Percentiles rank a stretch among this genome's conserved stretches.
Conservation (phyloP, 2,329 filamentous ascomycete genomes). For the Clonostachys rhizophaga region DNA sequence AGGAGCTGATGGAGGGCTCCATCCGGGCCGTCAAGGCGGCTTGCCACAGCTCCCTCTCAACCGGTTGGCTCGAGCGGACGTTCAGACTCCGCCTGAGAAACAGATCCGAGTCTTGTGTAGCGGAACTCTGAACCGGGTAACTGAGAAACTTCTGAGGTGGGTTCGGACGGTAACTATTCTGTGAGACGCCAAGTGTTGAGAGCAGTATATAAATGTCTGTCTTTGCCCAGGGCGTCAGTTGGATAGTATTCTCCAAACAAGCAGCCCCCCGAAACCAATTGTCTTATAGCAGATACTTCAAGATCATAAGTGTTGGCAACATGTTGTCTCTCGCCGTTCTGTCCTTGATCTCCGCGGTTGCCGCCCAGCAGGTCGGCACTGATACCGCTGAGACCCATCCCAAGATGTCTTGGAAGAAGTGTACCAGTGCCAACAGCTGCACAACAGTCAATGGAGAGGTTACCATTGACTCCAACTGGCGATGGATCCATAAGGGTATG, state of each 20-base stretch:
- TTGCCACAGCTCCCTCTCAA: too few relatives aligned
- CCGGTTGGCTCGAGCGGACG: too few relatives aligned
- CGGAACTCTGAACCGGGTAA: too few relatives aligned
- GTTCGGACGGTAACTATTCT: too few relatives aligned
- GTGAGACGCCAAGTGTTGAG: too few relatives aligned
- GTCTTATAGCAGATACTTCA: too few relatives aligned
- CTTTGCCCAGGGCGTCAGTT: not conserved
- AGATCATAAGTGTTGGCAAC: not conserved
- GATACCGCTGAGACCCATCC: conserved; percentile 6
- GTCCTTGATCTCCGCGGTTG: conserved; percentile 6
- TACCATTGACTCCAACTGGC: conserved; percentile 49
- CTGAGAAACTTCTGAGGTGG: too few relatives aligned
- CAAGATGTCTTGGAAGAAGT: conserved; percentile 3
- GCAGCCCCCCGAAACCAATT: too few relatives aligned
- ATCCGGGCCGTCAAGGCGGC: too few relatives aligned
- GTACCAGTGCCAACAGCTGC: conserved; percentile 17
- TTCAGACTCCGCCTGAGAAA: too few relatives aligned
- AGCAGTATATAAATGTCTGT: not conserved
- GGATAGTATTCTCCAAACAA: not conserved
- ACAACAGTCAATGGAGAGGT: conserved; percentile 33
- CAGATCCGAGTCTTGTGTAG: too few relatives aligned
- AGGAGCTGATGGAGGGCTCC: too few relatives aligned
- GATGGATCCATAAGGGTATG: conserved; percentile 38
- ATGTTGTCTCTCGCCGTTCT: conserved; percentile 8
- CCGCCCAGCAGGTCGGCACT: conserved; percentile 6